These are phyloP conservation scores for Dactylis glomerata DNA, from an alignment of 176 grass and related monocot genomes.

Conservation along the genomic window DNA sequence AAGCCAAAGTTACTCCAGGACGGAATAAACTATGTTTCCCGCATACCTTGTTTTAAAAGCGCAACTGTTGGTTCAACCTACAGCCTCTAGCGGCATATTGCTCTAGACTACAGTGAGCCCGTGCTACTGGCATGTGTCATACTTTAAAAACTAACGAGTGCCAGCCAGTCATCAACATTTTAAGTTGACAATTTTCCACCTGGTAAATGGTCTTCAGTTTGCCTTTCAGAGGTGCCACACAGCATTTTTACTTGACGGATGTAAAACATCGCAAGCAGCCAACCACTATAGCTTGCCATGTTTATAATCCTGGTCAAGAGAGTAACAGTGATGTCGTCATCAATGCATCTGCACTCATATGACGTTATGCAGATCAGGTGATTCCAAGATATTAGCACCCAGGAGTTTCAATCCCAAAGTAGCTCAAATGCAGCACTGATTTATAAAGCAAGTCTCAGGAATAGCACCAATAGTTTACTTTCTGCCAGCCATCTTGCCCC, in stretches of 20 bases:
- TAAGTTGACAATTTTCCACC: slow-evolving; percentile 19
- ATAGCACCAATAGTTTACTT: slow-evolving; percentile 5
- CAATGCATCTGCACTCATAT: slow-evolving; percentile 27
- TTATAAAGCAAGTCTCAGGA: slow-evolving; percentile 22
- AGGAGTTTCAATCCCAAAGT: slow-evolving; percentile 10
- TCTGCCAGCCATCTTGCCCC: slow-evolving; percentile 6
- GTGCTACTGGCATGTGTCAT: background rate
- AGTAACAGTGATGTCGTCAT: background rate
- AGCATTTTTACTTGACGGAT: background rate
- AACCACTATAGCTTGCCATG: slow-evolving; percentile 4
- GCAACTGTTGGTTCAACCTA: slow-evolving; percentile 12
- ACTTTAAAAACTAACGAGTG: slow-evolving; percentile 9
- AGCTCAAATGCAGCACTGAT: slow-evolving; percentile 1
- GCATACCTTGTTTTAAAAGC: background rate
- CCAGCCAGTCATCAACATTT: background rate
- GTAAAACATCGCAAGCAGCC: slow-evolving; percentile 1
- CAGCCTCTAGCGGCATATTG: slow-evolving; percentile 8
- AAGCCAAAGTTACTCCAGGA: slow-evolving; percentile 20
- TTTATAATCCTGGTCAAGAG: slow-evolving; percentile 3
- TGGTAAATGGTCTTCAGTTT: background rate
- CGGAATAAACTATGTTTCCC: background rate
- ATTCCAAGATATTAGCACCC: slow-evolving; percentile 20
- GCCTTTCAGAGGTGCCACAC: background rate
- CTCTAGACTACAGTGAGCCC: background rate
- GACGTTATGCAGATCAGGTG: background rate